Evolutionary conservation across 2,329 filamentous ascomycete genomes (phyloP).

Genomic region (Ceratocystis ficicola): DNA sequence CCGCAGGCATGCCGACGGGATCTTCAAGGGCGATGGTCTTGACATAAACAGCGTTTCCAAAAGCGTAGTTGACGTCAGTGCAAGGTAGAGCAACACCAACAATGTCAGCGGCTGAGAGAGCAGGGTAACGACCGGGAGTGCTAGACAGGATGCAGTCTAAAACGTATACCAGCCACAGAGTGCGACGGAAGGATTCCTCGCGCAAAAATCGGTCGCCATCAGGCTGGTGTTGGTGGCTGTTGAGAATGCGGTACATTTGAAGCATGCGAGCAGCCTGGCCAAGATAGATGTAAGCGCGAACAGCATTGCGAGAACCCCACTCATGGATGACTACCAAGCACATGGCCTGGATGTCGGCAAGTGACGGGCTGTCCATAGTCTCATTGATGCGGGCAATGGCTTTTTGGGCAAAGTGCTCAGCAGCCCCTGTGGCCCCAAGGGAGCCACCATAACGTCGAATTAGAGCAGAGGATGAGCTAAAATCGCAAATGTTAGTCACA

Average conservation of each 20-base stretch:
- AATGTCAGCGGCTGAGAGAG: constrained; percentile 43
- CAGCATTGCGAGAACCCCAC: constrained; percentile 50
- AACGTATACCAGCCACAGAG: constrained; percentile 51
- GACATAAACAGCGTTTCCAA: constrained; percentile 47
- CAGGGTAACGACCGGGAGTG: constrained; percentile 47
- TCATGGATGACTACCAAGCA: constrained; percentile 51
- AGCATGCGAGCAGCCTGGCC: constrained; percentile 52
- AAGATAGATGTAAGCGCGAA: constrained; percentile 51
- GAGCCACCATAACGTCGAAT: constrained; percentile 48
- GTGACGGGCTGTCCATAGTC: constrained; percentile 46
- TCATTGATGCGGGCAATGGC: constrained; percentile 45
- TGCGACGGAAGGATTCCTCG: constrained; percentile 49
- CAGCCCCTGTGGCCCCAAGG: constrained; percentile 39
- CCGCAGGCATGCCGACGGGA: constrained; percentile 30
- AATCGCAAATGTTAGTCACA: constrained; percentile 3
- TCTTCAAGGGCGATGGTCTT: constrained; percentile 41
- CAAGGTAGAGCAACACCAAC: constrained; percentile 46
- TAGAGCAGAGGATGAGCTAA: constrained; percentile 43
- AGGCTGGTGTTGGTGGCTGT: constrained; percentile 41
- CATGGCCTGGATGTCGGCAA: constrained; percentile 49
- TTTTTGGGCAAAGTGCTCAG: constrained; percentile 49
- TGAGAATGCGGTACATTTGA: constrained; percentile 51
- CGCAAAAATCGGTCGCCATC: constrained; percentile 47
- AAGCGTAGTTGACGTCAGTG: constrained; percentile 50
- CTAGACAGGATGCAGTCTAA: constrained; percentile 51